phyloP scores from a whole-genome alignment of 2,329 filamentous ascomycete species.

The Berkeleyomyces rouxiae region DNA sequence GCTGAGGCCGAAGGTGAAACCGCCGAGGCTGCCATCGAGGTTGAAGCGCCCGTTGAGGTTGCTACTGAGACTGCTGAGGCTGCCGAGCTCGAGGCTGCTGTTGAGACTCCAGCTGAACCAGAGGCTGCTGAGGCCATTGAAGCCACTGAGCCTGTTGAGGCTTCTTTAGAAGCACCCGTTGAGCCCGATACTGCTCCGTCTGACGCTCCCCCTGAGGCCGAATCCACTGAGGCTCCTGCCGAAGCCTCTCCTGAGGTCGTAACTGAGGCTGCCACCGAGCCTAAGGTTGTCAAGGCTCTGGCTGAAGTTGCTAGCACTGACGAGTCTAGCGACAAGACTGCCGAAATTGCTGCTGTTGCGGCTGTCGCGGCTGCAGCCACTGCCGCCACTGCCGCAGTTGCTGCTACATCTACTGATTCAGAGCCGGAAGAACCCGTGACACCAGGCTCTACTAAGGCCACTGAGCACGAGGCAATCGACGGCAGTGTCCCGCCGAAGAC shows the following conservation, averaged over 20 bases:
- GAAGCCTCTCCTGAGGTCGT: background rate
- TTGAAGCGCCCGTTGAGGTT: constrained; percentile 5
- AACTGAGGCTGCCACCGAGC: background rate
- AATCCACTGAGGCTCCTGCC: background rate
- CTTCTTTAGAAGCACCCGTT: background rate
- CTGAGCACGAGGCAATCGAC: background rate
- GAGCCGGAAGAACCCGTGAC: background rate
- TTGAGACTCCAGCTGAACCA: background rate
- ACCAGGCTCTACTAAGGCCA: background rate
- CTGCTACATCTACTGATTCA: background rate
- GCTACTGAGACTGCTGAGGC: constrained; percentile 4
- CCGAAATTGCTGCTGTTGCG: background rate
- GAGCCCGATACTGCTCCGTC: background rate
- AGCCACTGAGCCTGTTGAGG: background rate
- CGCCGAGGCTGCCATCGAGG: background rate
- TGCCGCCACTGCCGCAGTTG: background rate
- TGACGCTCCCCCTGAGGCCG: no score
- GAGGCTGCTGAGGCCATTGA: background rate
- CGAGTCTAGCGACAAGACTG: background rate
- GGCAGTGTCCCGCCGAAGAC: background rate
- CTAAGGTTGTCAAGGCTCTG: background rate
- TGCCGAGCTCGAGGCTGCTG: background rate
- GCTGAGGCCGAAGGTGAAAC: background rate
- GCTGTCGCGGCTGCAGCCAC: background rate
- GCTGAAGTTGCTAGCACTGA: background rate